phyloP scores from a whole-genome alignment of 495 filamentous ascomycete genomes.

The Zalerion maritima region DNA sequence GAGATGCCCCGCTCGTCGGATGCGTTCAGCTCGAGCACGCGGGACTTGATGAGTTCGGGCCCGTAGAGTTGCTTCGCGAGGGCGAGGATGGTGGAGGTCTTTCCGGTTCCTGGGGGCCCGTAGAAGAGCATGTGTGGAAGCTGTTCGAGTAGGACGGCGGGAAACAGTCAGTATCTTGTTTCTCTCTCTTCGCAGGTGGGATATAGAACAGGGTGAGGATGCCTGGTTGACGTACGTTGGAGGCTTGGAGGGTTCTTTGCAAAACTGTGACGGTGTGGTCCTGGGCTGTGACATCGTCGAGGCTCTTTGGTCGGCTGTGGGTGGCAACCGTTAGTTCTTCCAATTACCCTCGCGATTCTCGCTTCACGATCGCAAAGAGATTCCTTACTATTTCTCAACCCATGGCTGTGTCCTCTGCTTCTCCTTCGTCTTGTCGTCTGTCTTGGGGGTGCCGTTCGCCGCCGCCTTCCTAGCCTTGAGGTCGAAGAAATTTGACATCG shows the following conservation, averaged over 20 bases:
- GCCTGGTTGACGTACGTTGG: conserved; percentile 46
- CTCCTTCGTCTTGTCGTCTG: conserved; percentile 44
- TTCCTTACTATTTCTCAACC: conserved; percentile 96
- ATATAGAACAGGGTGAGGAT: background rate
- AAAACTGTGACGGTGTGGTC: conserved; percentile 93
- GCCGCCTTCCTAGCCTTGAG: conserved; percentile 83
- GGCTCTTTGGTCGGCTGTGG: conserved; percentile 72
- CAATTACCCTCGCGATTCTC: conserved; percentile 4
- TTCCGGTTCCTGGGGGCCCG: conserved; percentile 91
- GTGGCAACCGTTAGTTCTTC: background rate
- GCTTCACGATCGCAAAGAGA: background rate
- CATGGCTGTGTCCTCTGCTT: conserved; percentile 65
- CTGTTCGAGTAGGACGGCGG: conserved; percentile 22
- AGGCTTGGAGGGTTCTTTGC: conserved; percentile 80
- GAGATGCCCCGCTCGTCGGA: conserved; percentile 96
- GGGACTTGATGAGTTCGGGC: conserved; percentile 80
- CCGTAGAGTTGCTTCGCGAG: conserved; percentile 97
- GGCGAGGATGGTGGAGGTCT: conserved; percentile 93
- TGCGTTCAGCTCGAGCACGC: conserved; percentile 95
- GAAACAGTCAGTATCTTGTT: conserved; percentile 3
- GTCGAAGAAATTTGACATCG: conserved; percentile 82
- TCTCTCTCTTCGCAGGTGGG: background rate
- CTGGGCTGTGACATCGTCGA: conserved; percentile 93
- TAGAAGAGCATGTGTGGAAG: conserved; percentile 99
- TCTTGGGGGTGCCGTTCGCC: conserved; percentile 37